phyloP scores from a whole-genome alignment of 257 asterid species.

The Misopates orontium region DNA sequence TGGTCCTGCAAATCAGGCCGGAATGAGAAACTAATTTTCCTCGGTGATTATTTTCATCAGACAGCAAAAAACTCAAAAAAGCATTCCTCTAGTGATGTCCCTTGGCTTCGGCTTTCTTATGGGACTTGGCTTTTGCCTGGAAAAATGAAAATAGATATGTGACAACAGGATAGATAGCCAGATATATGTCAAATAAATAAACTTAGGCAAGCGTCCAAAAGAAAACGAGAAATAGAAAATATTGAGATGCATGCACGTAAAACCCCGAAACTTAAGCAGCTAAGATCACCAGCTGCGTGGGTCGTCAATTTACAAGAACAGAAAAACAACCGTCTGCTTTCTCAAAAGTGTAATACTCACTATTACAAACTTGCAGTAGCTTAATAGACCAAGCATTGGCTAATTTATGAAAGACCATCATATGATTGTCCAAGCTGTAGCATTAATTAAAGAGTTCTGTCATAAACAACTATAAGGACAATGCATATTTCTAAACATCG shows the following conservation, averaged over 20 bases:
- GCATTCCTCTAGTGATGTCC: slow-evolving; percentile 53
- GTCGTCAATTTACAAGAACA: not conserved
- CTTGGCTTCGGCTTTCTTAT: slow-evolving; percentile 66
- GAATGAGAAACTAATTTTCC: slow-evolving; percentile 28
- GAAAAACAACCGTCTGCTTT: not conserved
- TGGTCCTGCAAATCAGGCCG: slow-evolving; percentile 43
- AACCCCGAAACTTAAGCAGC: not conserved
- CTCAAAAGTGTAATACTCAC: not conserved
- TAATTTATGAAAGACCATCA: not conserved
- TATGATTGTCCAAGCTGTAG: not conserved
- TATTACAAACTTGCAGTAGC: not conserved
- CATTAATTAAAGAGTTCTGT: slow-evolving; percentile 1
- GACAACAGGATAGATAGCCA: not conserved
- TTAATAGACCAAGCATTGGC: not conserved
- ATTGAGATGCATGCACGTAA: not conserved
- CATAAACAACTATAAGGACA: not conserved
- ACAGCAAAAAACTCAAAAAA: slow-evolving; percentile 13
- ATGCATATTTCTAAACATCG: not conserved
- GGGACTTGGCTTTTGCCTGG: slow-evolving; percentile 68
- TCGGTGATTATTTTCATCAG: slow-evolving; percentile 44
- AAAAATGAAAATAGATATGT: slow-evolving; percentile 10
- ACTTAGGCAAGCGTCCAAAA: not conserved
- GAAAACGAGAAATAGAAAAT: not conserved
- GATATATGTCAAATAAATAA: not conserved
- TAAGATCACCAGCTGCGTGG: not conserved